Percentiles rank a stretch among this genome's conserved stretches.
Conservation (phyloP, 2,329 filamentous ascomycete species). For the Exutisphaerella laricina region DNA sequence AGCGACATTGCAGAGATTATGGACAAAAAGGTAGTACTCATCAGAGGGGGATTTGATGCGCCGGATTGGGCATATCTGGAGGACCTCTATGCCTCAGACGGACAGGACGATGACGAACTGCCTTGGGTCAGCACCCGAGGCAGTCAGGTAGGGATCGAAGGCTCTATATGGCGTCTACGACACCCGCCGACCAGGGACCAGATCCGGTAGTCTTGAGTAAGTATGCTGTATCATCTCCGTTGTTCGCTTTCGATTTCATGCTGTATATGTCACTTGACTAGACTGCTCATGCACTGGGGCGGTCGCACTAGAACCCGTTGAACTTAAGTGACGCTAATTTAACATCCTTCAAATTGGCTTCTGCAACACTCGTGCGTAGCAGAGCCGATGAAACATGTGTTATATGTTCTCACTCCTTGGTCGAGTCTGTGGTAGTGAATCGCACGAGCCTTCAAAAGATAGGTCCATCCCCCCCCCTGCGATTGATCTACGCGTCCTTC, state of each 20-base stretch:
- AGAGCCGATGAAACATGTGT: too few relatives aligned
- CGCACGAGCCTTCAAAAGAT: too few relatives aligned
- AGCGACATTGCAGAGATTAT: constrained; percentile 21
- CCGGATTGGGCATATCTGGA: constrained; percentile 67
- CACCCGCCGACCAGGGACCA: constrained; percentile 25
- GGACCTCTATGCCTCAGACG: constrained; percentile 44
- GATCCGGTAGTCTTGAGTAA: neutral
- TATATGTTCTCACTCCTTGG: too few relatives aligned
- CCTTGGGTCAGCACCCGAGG: constrained; percentile 28
- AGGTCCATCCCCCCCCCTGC: too few relatives aligned
- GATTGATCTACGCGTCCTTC: too few relatives aligned
- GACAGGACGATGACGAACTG: constrained; percentile 8
- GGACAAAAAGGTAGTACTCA: constrained; percentile 50
- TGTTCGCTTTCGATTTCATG: neutral
- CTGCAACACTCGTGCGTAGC: too few relatives aligned
- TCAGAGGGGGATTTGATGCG: constrained; percentile 63
- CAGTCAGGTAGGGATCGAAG: constrained; percentile 28
- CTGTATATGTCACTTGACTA: neutral
- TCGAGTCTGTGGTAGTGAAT: too few relatives aligned
- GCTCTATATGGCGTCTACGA: constrained; percentile 30
- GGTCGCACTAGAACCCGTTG: too few relatives aligned
- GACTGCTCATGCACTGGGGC: too few relatives aligned
- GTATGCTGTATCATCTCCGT: neutral
- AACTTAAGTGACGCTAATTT: too few relatives aligned
- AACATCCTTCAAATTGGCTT: too few relatives aligned